Conservation (phyloP, 768 basidiomycete species). For the Termitomyces sp. region DNA sequence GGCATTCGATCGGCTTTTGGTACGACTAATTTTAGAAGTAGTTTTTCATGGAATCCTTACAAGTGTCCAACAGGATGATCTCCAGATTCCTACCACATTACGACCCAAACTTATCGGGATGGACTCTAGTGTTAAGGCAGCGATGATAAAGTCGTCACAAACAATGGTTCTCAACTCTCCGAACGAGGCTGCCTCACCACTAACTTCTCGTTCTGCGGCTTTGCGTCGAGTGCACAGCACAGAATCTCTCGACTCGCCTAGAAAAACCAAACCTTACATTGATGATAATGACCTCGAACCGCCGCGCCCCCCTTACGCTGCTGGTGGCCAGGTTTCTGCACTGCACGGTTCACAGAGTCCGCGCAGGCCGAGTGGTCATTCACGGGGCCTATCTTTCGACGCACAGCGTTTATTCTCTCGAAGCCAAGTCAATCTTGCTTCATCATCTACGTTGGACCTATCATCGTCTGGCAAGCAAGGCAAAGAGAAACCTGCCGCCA, state of each 20-base stretch:
- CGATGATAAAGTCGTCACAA: slow-evolving; percentile 86
- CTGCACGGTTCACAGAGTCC: slow-evolving; percentile 28
- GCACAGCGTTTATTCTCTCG: slow-evolving; percentile 45
- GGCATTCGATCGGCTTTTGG: slow-evolving; percentile 80
- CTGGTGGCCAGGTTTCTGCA: slow-evolving; percentile 32
- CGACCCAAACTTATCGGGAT: slow-evolving; percentile 77
- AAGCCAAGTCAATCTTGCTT: slow-evolving; percentile 44
- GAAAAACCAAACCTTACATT: slow-evolving; percentile 32
- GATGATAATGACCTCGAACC: slow-evolving; percentile 36
- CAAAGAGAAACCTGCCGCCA: slow-evolving; percentile 46
- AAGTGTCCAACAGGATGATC: slow-evolving; percentile 58
- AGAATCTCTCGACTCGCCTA: slow-evolving; percentile 61
- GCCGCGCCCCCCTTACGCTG: slow-evolving; percentile 28
- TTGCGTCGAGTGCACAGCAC: slow-evolving; percentile 70
- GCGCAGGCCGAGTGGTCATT: slow-evolving; percentile 41
- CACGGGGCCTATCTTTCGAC: slow-evolving; percentile 61
- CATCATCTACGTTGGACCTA: slow-evolving; percentile 39
- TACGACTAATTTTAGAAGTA: slow-evolving; percentile 29
- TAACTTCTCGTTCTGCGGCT: slow-evolving; percentile 42
- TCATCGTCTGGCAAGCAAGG: slow-evolving; percentile 30
- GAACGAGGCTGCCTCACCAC: slow-evolving; percentile 28
- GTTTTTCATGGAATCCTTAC: neutral
- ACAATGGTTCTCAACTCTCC: slow-evolving; percentile 43
- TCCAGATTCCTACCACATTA: slow-evolving; percentile 78
- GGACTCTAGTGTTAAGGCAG: slow-evolving; percentile 83